These are phyloP conservation scores for Trichoderma hamatum DNA, from an alignment of 2,329 filamentous ascomycete genomes.

Conservation along the genomic window DNA sequence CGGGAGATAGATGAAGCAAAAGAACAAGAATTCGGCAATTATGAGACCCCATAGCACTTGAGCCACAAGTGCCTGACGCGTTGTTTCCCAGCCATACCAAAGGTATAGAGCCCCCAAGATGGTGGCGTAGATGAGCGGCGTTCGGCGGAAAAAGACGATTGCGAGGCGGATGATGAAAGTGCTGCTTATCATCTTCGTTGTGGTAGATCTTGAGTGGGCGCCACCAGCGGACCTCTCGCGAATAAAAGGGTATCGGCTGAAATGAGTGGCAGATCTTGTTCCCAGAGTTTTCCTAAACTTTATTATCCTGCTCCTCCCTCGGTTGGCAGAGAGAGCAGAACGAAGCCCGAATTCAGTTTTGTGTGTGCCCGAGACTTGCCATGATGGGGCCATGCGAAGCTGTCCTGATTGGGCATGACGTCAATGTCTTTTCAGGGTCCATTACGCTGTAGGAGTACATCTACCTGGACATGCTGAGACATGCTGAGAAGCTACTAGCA, in stretches of 20 bases:
- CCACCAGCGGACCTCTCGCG: neutral
- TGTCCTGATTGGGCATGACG: conserved; percentile 18
- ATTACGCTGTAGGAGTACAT: neutral
- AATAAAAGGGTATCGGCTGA: neutral
- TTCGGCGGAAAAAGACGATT: conserved; percentile 50
- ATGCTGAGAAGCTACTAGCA: neutral
- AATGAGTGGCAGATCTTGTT: neutral
- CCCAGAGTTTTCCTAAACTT: neutral
- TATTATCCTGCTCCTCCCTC: neutral
- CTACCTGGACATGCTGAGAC: neutral
- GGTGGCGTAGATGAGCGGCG: conserved; percentile 45
- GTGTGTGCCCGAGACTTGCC: neutral
- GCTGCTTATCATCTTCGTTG: conserved; percentile 43
- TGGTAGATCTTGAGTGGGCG: neutral
- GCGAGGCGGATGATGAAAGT: conserved; percentile 50
- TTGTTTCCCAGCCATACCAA: conserved; percentile 28
- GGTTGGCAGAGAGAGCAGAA: neutral
- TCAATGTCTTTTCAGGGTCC: neutral
- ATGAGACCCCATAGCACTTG: conserved; percentile 38
- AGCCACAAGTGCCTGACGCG: conserved; percentile 27
- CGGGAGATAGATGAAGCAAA: conserved; percentile 47
- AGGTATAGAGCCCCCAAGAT: conserved; percentile 36
- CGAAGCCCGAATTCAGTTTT: neutral
- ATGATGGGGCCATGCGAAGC: conserved; percentile 1
- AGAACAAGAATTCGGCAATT: conserved; percentile 48